Evolutionary conservation across 2,329 filamentous ascomycete genomes (phyloP).

Genomic region (Colletotrichum tropicale): DNA sequence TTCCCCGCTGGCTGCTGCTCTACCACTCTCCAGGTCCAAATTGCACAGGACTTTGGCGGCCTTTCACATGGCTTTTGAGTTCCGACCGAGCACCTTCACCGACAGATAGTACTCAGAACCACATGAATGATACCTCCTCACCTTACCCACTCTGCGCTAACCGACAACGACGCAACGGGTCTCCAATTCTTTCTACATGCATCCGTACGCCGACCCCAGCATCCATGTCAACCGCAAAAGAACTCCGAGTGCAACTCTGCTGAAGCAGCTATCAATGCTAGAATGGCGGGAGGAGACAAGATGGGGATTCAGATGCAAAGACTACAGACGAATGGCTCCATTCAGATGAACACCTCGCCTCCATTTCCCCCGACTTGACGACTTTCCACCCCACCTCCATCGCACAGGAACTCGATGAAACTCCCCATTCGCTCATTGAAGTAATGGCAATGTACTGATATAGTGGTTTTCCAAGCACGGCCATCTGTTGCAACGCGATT

Average conservation of each 20-base stretch:
- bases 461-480: not conserved
- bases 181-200: not conserved
- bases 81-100: not conserved
- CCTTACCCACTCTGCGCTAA: not conserved
- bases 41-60: not conserved
- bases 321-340: not conserved
- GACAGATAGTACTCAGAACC: not conserved
- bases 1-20: not conserved
- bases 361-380: not conserved
- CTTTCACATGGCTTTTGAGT: not conserved
- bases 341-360: constrained; percentile 12
- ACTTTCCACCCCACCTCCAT: not conserved
- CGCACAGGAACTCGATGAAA: not conserved
- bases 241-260: not conserved
- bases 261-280: not conserved
- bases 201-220: not conserved
- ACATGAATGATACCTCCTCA: not conserved
- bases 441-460: not conserved
- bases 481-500: not conserved
- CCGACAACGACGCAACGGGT: not conserved
- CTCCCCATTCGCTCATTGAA: not conserved
- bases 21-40: not conserved
- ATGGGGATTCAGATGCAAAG: not conserved
- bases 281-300: not conserved
- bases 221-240: not conserved